Percentiles rank a stretch among this genome's conserved stretches.
Conservation (phyloP, 129 eudicot species). For the Flaveria bidentis region DNA sequence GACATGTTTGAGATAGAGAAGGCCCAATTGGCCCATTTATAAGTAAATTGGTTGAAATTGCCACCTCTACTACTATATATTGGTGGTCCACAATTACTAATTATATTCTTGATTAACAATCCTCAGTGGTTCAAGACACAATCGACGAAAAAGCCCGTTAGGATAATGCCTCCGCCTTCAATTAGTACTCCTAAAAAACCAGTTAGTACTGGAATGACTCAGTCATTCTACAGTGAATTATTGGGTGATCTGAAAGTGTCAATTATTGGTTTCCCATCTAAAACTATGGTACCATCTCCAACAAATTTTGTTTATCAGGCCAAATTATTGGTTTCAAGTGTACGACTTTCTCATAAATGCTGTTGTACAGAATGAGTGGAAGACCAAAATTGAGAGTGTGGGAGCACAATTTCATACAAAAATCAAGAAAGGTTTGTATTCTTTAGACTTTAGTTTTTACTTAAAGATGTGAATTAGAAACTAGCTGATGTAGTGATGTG, state of each 20-base stretch:
- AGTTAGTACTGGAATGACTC: constrained; percentile 42
- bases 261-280: constrained; percentile 49
- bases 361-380: constrained; percentile 58
- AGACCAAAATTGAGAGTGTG: constrained; percentile 57
- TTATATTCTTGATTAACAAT: constrained; percentile 18
- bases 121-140: constrained; percentile 90
- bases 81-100: not conserved
- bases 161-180: constrained; percentile 73
- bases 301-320: not conserved
- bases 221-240: constrained; percentile 53
- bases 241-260: constrained; percentile 74
- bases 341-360: not conserved
- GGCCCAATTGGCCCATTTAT: not conserved
- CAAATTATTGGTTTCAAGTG: not conserved
- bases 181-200: constrained; percentile 43
- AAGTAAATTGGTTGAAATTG: not conserved
- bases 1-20: not conserved
- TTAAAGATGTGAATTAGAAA: not conserved
- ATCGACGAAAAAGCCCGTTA: constrained; percentile 53
- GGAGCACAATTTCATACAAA: constrained; percentile 75
- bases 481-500: not conserved
- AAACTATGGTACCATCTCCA: constrained; percentile 48
- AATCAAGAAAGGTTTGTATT: constrained; percentile 67
- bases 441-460: not conserved
- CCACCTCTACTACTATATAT: not conserved